These are phyloP conservation scores for Bothriochloa decipiens DNA, from an alignment of 176 grass and related monocot species.

Conservation along the genomic window DNA sequence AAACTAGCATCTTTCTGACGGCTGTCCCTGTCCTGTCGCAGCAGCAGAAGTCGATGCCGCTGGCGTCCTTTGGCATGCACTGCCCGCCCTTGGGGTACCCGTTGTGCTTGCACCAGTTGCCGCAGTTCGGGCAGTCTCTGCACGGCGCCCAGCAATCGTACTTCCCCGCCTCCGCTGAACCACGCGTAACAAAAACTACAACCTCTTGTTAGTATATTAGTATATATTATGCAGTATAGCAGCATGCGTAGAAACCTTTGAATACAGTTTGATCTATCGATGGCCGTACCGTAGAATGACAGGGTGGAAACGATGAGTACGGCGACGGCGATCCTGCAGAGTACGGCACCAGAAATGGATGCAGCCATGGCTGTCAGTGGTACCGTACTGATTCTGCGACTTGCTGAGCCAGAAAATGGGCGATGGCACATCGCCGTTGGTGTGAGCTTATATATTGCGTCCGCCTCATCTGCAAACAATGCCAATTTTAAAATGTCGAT, in stretches of 20 bases:
- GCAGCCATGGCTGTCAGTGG: constrained; percentile 24
- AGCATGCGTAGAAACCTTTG: background rate
- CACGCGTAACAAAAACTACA: background rate
- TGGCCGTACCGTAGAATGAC: constrained; percentile 2
- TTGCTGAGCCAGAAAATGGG: background rate
- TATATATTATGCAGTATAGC: no score
- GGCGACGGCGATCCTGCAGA: constrained; percentile 32
- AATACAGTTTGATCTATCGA: background rate
- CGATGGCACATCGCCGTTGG: background rate
- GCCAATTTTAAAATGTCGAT: no score
- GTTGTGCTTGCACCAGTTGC: background rate
- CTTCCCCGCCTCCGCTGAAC: background rate
- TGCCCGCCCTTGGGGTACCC: background rate
- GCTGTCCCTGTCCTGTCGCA: background rate
- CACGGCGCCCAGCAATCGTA: background rate
- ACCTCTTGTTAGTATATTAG: background rate
- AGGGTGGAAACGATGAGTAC: background rate
- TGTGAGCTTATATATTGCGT: constrained; percentile 15
- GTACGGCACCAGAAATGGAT: background rate
- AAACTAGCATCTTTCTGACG: background rate
- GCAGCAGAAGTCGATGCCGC: background rate
- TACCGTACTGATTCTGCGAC: background rate
- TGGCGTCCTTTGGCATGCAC: background rate
- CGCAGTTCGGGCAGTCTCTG: background rate
- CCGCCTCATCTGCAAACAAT: no score